Conservation (phyloP, 352 stramenopile genomes). For the Globisporangium splendens region DNA sequence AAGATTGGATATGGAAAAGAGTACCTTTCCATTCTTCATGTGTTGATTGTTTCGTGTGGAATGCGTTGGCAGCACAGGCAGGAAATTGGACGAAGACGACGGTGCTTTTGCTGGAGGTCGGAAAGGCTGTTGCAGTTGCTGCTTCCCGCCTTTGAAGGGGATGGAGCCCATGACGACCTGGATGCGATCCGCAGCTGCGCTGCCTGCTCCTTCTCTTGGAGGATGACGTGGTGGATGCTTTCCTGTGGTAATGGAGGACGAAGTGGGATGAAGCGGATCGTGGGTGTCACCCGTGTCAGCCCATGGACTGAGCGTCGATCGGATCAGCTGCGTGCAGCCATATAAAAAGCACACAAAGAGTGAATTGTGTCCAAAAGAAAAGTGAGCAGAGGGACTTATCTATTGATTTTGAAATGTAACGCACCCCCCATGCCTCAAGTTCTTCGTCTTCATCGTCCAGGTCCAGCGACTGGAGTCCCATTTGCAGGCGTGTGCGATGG, state of each 20-base stretch:
- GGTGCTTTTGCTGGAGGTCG: neutral
- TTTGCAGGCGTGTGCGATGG: neutral
- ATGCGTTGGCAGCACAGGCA: conserved; percentile 8
- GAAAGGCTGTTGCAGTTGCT: neutral
- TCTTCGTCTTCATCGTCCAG: conserved; percentile 10
- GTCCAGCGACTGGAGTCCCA: neutral
- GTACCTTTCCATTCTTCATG: neutral
- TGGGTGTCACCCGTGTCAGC: conserved; percentile 2
- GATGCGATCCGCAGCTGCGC: neutral
- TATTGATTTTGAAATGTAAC: no score
- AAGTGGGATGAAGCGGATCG: conserved; percentile 5
- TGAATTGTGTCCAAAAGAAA: no score
- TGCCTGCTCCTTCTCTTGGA: neutral
- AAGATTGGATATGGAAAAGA: neutral
- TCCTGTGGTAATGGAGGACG: neutral
- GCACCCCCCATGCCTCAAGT: conserved; percentile 1
- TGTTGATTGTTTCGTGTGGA: neutral
- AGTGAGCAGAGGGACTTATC: no score
- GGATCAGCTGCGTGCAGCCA: conserved; percentile 5
- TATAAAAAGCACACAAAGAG: no score
- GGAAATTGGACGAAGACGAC: conserved; percentile 1
- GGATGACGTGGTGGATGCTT: neutral
- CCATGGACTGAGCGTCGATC: conserved; percentile 11
- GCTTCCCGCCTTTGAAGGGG: neutral
- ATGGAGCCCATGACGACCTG: neutral